Percentiles rank a stretch among this genome's conserved stretches.
These are phyloP conservation scores for Elongisporangium anandrum DNA, from an alignment of 352 stramenopile genomes.

Conservation along the genomic window DNA sequence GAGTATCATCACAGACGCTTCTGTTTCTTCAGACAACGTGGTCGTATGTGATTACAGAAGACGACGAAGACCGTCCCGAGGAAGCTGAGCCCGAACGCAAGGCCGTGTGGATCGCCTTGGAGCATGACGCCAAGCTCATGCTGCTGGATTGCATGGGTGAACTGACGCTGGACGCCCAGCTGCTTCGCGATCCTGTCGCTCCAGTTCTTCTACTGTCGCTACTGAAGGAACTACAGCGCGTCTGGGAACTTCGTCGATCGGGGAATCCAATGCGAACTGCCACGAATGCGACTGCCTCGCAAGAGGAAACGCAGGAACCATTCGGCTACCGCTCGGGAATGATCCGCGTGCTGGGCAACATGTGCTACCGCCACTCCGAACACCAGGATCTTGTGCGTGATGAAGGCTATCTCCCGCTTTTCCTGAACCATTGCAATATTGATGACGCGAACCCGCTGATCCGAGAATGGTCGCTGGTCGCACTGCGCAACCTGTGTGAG, in stretches of 20 bases:
- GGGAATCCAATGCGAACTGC: not conserved
- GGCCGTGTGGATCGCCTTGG: slow-evolving; percentile 67
- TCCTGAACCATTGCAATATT: slow-evolving; percentile 90
- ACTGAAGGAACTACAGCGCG: slow-evolving; percentile 49
- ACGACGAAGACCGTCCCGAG: slow-evolving; percentile 52
- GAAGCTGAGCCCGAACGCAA: slow-evolving; percentile 58
- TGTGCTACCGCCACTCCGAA: slow-evolving; percentile 58
- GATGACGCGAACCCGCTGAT: slow-evolving; percentile 85
- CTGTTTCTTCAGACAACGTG: slow-evolving; percentile 57
- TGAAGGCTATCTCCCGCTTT: slow-evolving; percentile 62
- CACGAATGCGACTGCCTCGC: slow-evolving; percentile 10
- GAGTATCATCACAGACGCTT: slow-evolving; percentile 19
- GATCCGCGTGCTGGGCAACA: slow-evolving; percentile 81
- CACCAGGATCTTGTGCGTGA: slow-evolving; percentile 82
- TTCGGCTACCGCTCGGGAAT: slow-evolving; percentile 70
- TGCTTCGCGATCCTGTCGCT: slow-evolving; percentile 2
- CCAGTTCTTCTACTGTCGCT: slow-evolving; percentile 34
- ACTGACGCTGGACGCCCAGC: slow-evolving; percentile 23
- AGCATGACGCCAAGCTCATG: slow-evolving; percentile 74
- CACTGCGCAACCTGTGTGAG: slow-evolving; percentile 86
- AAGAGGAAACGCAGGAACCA: slow-evolving; percentile 23
- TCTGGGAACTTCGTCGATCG: slow-evolving; percentile 44
- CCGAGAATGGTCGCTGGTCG: slow-evolving; percentile 87
- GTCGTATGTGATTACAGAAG: slow-evolving; percentile 32
- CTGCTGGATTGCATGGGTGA: slow-evolving; percentile 68